Evolutionary conservation across 208 protist genomes (phyloP).

Genomic region (Trypanosoma melophagium): DNA sequence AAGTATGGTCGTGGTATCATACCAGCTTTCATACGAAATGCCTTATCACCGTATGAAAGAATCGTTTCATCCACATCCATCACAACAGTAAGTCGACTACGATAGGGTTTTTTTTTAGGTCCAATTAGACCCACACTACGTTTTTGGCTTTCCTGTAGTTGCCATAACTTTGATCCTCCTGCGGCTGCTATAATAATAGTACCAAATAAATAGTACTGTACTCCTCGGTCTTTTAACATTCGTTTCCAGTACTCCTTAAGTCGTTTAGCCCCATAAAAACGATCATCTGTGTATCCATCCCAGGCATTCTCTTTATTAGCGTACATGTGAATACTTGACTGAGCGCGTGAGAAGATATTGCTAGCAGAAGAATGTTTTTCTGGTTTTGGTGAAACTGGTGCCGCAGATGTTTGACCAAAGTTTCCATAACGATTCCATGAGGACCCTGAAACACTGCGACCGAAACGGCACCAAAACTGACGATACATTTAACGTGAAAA

Average conservation of each 20-base stretch:
- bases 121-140: slow-evolving; percentile 64
- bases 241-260: slow-evolving; percentile 73
- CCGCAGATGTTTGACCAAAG: no score
- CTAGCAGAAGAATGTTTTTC: not conserved
- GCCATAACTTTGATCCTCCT: slow-evolving; percentile 55
- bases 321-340: slow-evolving; percentile 75
- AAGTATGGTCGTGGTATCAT: slow-evolving; percentile 79
- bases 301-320: slow-evolving; percentile 89
- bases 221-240: slow-evolving; percentile 64
- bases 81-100: slow-evolving; percentile 80
- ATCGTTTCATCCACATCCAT: slow-evolving; percentile 90
- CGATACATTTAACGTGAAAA: not conserved
- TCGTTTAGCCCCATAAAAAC: slow-evolving; percentile 79
- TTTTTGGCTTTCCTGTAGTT: slow-evolving; percentile 56
- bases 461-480: not conserved
- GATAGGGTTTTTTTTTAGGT: slow-evolving; percentile 78
- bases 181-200: slow-evolving; percentile 55
- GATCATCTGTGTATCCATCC: slow-evolving; percentile 79
- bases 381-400: not conserved
- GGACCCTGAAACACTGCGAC: not conserved
- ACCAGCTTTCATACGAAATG: slow-evolving; percentile 83
- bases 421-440: no score
- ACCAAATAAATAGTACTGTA: slow-evolving; percentile 78
- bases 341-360: slow-evolving; percentile 18
- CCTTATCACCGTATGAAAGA: slow-evolving; percentile 90